These are phyloP conservation scores for Inga leiocalycina DNA, from an alignment of 306 rosid species.

Conservation along the genomic window DNA sequence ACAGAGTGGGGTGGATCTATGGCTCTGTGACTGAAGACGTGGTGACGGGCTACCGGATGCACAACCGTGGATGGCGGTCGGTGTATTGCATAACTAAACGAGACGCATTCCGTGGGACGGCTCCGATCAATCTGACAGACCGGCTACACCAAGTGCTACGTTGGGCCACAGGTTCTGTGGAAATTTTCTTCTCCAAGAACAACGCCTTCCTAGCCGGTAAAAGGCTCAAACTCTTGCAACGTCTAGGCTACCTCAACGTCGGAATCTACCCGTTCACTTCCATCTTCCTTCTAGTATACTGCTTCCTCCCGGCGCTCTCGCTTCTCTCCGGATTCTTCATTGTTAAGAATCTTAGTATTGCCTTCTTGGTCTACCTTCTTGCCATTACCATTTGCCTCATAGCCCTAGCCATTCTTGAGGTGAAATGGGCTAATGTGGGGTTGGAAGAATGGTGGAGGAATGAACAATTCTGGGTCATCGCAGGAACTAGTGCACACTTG, in stretches of 20 bases:
- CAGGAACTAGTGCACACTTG: conserved; percentile 57
- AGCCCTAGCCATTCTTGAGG: conserved; percentile 42
- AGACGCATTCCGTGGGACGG: conserved; percentile 58
- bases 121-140: conserved; percentile 58
- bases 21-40: conserved; percentile 67
- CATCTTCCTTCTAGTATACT: conserved; percentile 50
- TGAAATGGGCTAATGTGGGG: conserved; percentile 51
- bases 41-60: conserved; percentile 61
- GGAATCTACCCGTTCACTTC: conserved; percentile 64
- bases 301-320: conserved; percentile 63
- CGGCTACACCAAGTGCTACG: conserved; percentile 55
- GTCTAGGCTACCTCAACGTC: conserved; percentile 53
- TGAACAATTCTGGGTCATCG: conserved; percentile 60
- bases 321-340: conserved; percentile 51
- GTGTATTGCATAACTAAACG: conserved; percentile 59
- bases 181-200: conserved; percentile 58
- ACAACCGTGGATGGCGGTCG: conserved; percentile 65
- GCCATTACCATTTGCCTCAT: conserved; percentile 47
- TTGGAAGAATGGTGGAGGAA: conserved; percentile 66
- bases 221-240: conserved; percentile 46
- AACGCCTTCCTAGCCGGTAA: conserved; percentile 46
- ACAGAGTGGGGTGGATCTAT: conserved; percentile 62
- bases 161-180: conserved; percentile 68
- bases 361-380: conserved; percentile 53
- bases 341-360: conserved; percentile 43